Conservation (phyloP, 23 red algal genomes). For the Cyanidium caldarium region DNA sequence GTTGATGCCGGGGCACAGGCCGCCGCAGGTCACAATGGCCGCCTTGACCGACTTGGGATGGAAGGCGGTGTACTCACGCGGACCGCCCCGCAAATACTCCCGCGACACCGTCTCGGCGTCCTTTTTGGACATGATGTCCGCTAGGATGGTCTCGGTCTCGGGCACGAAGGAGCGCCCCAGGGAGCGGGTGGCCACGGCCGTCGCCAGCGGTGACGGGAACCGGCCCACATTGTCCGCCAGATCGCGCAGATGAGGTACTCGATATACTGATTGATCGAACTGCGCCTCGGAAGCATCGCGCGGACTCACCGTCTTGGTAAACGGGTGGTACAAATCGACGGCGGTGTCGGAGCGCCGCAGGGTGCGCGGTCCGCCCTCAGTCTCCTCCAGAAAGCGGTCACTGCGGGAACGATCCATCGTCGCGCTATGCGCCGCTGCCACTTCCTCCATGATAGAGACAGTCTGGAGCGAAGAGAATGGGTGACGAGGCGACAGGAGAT, state of each 20-base stretch:
- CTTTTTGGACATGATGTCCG: slow-evolving; percentile 49
- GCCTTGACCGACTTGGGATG: slow-evolving; percentile 43
- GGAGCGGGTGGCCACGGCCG: slow-evolving; percentile 39
- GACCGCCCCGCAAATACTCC: slow-evolving; percentile 47
- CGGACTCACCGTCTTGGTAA: too few relatives aligned
- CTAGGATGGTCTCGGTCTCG: slow-evolving; percentile 68
- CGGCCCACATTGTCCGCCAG: slow-evolving; percentile 9
- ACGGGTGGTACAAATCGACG: too few relatives aligned
- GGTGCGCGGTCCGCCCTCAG: too few relatives aligned
- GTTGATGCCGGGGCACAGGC: slow-evolving; percentile 75
- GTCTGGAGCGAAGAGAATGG: too few relatives aligned
- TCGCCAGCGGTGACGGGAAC: slow-evolving; percentile 71
- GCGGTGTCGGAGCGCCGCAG: too few relatives aligned
- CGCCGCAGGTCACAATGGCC: slow-evolving; percentile 77
- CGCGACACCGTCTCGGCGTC: background rate
- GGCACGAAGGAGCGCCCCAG: slow-evolving; percentile 68
- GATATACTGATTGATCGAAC: too few relatives aligned
- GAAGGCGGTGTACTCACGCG: slow-evolving; percentile 31
- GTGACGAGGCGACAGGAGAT: too few relatives aligned
- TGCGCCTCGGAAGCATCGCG: too few relatives aligned
- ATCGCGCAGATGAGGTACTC: background rate
- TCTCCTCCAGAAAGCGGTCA: too few relatives aligned
- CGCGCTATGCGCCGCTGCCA: too few relatives aligned
- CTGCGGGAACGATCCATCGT: too few relatives aligned
- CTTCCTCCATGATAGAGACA: too few relatives aligned